Evolutionary conservation across 306 rosid genomes (phyloP), one percentile per base, ranked within the genome.

Genomic region (Boehmeria nivea): DNA sequence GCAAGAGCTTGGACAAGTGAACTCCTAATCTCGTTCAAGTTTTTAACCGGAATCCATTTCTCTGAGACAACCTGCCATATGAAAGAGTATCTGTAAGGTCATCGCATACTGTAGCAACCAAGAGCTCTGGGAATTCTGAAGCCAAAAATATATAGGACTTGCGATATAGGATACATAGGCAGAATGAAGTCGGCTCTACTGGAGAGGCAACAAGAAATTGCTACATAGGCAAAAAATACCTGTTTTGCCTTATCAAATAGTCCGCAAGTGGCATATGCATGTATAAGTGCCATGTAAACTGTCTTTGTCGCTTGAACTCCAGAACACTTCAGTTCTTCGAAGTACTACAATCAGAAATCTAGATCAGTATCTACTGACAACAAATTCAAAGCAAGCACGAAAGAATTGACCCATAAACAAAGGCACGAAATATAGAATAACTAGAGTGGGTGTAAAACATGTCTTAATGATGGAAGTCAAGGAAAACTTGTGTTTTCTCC

Each of bases 201-300:
- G n/a, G n/a, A n/a, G n/a, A n/a, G n/a, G n/a, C n/a, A n/a, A n/a
- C n/a, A n/a, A n/a, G n/a, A n/a, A n/a, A n/a, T n/a, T n/a, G n/a
- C n/a, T n/a, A n/a, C n/a, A n/a, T n/a, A n/a, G n/a, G n/a, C n/a
- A n/a, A 44, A 46, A 51, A 57, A 54, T 74, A 91, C 98, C 95
- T 82, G 82, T 78, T 84, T 87, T 73, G 93, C 98, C 77, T 80
- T 84, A 72, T 87, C 87, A 64, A 76, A 75, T 49, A 80, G 80
- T 59, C 98, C 98, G 62, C 75, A 73, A 56, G 72, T 62, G 57
- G 87, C 85, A 69, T 84, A 91, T 31, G 87, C 85, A 75, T 75
- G 77, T 61, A 91, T 23, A 46, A 87, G 93, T 47, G 96, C 81
- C 79, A 84, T 73, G 69, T 51, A 82, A 78, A 78, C 12, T 4